phyloP scores from a whole-genome alignment of 306 rosid genomes.

The Geum urbanum region DNA sequence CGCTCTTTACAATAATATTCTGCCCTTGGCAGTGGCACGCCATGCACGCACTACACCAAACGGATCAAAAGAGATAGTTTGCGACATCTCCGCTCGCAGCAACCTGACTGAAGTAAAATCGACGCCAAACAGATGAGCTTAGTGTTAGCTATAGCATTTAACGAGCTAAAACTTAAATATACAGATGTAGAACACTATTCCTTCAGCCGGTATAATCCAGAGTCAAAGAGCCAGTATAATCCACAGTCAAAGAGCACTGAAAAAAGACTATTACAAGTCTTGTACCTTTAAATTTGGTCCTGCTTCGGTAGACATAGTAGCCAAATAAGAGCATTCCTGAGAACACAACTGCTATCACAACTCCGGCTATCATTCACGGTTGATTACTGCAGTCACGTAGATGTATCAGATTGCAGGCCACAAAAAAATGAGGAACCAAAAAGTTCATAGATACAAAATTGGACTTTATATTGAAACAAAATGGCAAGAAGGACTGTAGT shows the following conservation, averaged over 20 bases:
- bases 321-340: constrained; percentile 19
- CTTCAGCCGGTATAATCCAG: not conserved
- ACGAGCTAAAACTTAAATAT: not conserved
- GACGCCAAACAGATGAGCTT: not conserved
- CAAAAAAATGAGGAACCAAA: not conserved
- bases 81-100: too few relatives aligned
- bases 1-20: too few relatives aligned
- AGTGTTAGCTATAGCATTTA: not conserved
- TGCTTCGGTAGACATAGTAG: constrained; percentile 11
- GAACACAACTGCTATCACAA: constrained; percentile 2
- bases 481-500: not conserved
- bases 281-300: constrained; percentile 17
- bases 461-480: not conserved
- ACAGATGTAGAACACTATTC: not conserved
- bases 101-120: too few relatives aligned
- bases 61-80: too few relatives aligned
- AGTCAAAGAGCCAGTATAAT: not conserved
- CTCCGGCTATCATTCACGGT: constrained; percentile 4
- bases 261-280: not conserved
- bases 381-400: not conserved
- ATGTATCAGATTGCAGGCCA: not conserved
- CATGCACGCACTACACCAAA: too few relatives aligned
- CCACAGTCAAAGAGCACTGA: not conserved
- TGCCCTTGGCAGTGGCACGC: too few relatives aligned
- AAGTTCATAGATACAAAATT: not conserved